Evolutionary conservation across 176 grass and related monocot species (phyloP).

Genomic region (Oryza meridionalis): DNA sequence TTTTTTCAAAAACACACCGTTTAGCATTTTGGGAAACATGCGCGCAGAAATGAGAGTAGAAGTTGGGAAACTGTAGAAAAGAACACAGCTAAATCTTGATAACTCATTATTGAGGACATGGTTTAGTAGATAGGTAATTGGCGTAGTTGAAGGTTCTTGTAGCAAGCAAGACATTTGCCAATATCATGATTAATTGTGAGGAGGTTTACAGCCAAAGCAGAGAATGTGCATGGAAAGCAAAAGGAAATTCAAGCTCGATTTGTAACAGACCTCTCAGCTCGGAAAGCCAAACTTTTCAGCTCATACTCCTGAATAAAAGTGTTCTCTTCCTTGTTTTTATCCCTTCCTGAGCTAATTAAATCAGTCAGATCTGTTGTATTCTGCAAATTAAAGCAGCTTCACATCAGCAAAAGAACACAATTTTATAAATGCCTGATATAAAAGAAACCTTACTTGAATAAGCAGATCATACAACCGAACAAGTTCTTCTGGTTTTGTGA

Average conservation of each 20-base stretch:
- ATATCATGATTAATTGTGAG: neutral
- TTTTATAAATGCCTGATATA: conserved; percentile 32
- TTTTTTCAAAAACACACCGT: too few species aligned
- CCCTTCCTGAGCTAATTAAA: conserved; percentile 94
- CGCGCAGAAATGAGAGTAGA: too few species aligned
- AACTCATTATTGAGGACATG: neutral
- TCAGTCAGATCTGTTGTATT: conserved; percentile 92
- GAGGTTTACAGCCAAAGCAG: neutral
- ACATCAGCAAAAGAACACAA: conserved; percentile 37
- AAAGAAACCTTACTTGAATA: conserved; percentile 67
- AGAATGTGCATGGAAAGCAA: neutral
- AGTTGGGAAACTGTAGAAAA: too few species aligned
- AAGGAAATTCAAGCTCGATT: neutral
- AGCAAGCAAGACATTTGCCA: neutral
- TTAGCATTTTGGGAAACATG: too few species aligned
- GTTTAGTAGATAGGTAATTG: neutral
- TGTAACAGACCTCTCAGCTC: conserved; percentile 74
- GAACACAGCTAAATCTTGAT: neutral
- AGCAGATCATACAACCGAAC: conserved; percentile 91
- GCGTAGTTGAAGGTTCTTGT: neutral
- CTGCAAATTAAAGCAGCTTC: conserved; percentile 52
- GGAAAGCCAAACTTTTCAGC: conserved; percentile 77
- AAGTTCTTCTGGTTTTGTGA: conserved; percentile 98
- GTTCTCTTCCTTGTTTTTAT: conserved; percentile 82
- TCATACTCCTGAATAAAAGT: conserved; percentile 71